Evolutionary conservation across 441 rosid genomes (phyloP), one percentile per base, ranked within the genome.

Genomic region (Gossypium lobatum): DNA sequence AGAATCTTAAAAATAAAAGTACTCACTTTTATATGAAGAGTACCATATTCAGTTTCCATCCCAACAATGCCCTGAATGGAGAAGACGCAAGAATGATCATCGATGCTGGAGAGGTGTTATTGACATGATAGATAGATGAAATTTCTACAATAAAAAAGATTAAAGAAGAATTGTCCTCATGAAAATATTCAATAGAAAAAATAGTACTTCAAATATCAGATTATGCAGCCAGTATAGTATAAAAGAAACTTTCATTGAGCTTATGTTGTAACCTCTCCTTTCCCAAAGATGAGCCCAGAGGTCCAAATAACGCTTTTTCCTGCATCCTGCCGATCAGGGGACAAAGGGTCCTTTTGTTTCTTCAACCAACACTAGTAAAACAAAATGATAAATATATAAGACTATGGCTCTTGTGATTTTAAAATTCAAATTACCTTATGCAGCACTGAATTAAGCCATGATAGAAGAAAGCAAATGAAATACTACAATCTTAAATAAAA

Each of bases 201-300:
- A 59, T n/a, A 50, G 21, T 20, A 57, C 34, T 46, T 0, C 6
- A 50, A 7, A 34, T n/a, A 53, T 61, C 46, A 71, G 58, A 25
- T 25, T 60, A 20, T 3, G 45, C 18, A 3, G 10, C 10, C 26
- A 46, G 26, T 45, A 18, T 9, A 63, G 20, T 21, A 8, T 26
- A 17, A 57, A 28, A 60, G 3, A 55, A 73, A 1, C 4, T 6
- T 39, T 21, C 65, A 61, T 28, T 71, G 75, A 71, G 78, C 53
- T 69, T 20, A 37, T 2, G 61, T 52, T 16, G 39, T 63, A 16
- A 91, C 98, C 98, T 95, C 87, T 80, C 97, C 98, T 86, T 85
- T 91, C 68, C 97, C 97, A 37, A 88, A 95, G 69, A 91, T 80
- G 80, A 95, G 85, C 52, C 97, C 98, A 54, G 97, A 95, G 77